phyloP scores from a whole-genome alignment of 2,329 filamentous ascomycete genomes.

The Gaeumannomyces sp. region DNA sequence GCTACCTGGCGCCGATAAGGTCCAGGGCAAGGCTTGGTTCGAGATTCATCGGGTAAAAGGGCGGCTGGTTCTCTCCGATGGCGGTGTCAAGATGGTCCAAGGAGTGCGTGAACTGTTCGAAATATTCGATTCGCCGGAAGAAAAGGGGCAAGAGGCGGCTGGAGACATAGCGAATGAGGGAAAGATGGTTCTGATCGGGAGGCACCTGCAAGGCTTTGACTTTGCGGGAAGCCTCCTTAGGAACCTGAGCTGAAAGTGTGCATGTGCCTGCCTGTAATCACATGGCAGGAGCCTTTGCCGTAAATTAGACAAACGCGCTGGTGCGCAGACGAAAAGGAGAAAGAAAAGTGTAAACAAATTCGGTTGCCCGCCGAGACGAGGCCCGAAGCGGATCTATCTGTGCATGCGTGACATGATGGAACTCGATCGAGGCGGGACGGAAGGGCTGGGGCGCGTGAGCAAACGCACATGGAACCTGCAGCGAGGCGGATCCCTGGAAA shows the following conservation, averaged over 20 bases:
- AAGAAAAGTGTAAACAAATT: not conserved
- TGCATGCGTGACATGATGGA: not conserved
- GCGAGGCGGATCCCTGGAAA: not conserved
- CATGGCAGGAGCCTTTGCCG: no score
- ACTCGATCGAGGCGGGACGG: not conserved
- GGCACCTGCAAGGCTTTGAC: conserved; percentile 43
- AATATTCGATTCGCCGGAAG: conserved; percentile 56
- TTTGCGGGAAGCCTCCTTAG: conserved; percentile 37
- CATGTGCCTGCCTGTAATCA: not conserved
- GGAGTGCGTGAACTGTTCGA: conserved; percentile 93
- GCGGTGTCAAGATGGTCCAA: conserved; percentile 71
- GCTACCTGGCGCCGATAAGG: conserved; percentile 37
- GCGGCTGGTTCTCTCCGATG: conserved; percentile 59
- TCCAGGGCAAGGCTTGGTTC: conserved; percentile 36
- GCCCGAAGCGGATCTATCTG: not conserved
- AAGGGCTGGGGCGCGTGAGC: no score
- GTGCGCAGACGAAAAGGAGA: not conserved
- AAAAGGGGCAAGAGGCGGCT: conserved; percentile 22
- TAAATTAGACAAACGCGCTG: not conserved
- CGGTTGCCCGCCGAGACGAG: not conserved
- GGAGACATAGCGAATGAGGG: conserved; percentile 28
- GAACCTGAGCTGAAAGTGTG: not conserved
- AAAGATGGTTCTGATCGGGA: conserved; percentile 61
- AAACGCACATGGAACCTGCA: no score
- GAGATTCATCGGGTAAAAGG: conserved; percentile 90